phyloP scores from a whole-genome alignment of 2,329 filamentous ascomycete genomes.

The Cadophora sp. region DNA sequence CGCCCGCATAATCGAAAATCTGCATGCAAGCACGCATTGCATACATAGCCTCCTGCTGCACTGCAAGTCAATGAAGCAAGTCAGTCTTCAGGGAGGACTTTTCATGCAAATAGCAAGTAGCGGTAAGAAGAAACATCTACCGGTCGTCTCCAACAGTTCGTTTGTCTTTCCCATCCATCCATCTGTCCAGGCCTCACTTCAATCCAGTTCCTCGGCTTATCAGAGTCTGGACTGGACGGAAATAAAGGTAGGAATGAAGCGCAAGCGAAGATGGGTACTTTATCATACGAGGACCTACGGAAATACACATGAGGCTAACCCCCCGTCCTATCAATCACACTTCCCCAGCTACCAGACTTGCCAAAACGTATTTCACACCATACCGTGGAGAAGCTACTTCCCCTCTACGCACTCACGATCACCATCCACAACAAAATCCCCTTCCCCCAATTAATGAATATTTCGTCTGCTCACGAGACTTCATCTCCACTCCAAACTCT shows the following conservation, averaged over 20 bases:
- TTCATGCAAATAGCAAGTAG: background rate
- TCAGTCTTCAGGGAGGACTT: too few species aligned
- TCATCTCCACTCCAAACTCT: too few species aligned
- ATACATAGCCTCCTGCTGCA: background rate
- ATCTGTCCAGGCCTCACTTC: background rate
- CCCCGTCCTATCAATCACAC: background rate
- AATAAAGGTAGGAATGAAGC: too few species aligned
- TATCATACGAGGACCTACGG: background rate
- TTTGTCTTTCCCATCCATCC: background rate
- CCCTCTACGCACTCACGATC: background rate
- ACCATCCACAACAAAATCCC: too few species aligned
- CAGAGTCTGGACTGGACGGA: background rate
- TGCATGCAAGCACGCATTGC: conserved; percentile 6
- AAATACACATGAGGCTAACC: conserved; percentile 1
- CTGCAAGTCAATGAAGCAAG: conserved; percentile 1
- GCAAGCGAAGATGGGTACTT: background rate
- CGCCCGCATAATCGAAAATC: background rate
- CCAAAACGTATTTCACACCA: background rate
- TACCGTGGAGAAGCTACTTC: background rate
- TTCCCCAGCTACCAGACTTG: background rate
- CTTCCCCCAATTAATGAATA: background rate
- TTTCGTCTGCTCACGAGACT: background rate
- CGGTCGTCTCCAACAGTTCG: background rate
- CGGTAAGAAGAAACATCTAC: conserved; percentile 6
- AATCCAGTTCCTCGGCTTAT: background rate